Evolutionary conservation across 2,329 filamentous ascomycete genomes (phyloP), one percentile per base, ranked within the genome.

Genomic region (Penicillium sp.): DNA sequence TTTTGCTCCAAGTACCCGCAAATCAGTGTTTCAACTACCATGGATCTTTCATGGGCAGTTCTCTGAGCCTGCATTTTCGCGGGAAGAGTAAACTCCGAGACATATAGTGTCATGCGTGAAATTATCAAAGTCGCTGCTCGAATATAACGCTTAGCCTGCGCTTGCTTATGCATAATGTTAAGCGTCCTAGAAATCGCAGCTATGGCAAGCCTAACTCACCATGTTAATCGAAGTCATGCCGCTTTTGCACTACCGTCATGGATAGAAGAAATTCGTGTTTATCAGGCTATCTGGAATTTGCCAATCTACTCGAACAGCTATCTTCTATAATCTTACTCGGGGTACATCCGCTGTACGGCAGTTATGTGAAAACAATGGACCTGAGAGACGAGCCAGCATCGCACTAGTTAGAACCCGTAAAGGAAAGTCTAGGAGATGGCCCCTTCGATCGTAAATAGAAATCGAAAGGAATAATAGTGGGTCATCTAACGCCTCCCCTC

Each of bases 241-340:
- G 34, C 34, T 20, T 37, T 37, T n/a, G 21, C 18, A 7, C 32
- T 32, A 3, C 12, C 24, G 13, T 27, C 43, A 12, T 46, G 43
- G 43, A 46, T 37, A 15, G 43, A 46, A 18, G 43, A 46, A n/a
- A 12, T 27, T 17, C 43, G 32, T 17, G 43, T 46, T 9, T 46
- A 46, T 32, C 30, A 32, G 15, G 43, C 43, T n/a, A 21, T 46
- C 2, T 46, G 43, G 43, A 12, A 23, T 10, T 26, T 46, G n/a
- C 21, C 36, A 13, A 17, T 46, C 5, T 46, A 37, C 9, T 36
- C 43, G 2, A 23, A 46, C n/a, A n/a, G n/a, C n/a, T n/a, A n/a
- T n/a, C n/a, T n/a, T n/a, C n/a, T n/a, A n/a, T n/a, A n/a, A n/a
- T n/a, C n/a, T n/a, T n/a, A n/a, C n/a, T n/a, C n/a, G n/a, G n/a